These are phyloP conservation scores for Curvularia lunata DNA, from an alignment of 2,329 filamentous ascomycete species.

Conservation along the genomic window DNA sequence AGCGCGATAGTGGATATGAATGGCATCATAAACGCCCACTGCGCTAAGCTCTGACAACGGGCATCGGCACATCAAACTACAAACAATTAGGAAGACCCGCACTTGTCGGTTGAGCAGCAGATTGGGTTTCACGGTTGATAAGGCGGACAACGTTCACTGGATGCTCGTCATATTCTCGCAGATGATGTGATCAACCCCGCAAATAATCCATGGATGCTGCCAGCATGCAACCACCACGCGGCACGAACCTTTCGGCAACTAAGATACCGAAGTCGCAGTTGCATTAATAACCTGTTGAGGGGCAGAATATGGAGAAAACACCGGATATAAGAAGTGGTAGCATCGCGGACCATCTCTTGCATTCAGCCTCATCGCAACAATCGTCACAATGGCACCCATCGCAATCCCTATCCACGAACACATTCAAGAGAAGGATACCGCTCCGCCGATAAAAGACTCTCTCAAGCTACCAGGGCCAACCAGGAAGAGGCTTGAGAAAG, in stretches of 20 bases:
- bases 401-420: slow-evolving; percentile 58
- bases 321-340: slow-evolving; percentile 24
- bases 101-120: neutral
- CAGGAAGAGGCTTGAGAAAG: slow-evolving; percentile 67
- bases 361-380: slow-evolving; percentile 3
- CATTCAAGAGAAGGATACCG: slow-evolving; percentile 65
- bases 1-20: slow-evolving; percentile 25
- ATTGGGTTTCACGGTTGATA: slow-evolving; percentile 27
- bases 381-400: slow-evolving; percentile 60
- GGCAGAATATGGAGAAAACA: slow-evolving; percentile 12
- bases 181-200: slow-evolving; percentile 49
- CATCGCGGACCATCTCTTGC: neutral
- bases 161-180: slow-evolving; percentile 38
- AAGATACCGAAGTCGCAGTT: neutral
- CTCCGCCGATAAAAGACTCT: slow-evolving; percentile 67
- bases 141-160: slow-evolving; percentile 30
- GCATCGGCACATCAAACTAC: neutral
- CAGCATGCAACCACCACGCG: slow-evolving; percentile 14
- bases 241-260: slow-evolving; percentile 1
- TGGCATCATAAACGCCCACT: slow-evolving; percentile 29
- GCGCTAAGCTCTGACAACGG: neutral
- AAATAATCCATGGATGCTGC: slow-evolving; percentile 25
- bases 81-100: neutral
- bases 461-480: slow-evolving; percentile 66
- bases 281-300: slow-evolving; percentile 23